phyloP scores from a whole-genome alignment of 129 eudicot genomes.

The sunflower (Helianthus annuus) region DNA sequence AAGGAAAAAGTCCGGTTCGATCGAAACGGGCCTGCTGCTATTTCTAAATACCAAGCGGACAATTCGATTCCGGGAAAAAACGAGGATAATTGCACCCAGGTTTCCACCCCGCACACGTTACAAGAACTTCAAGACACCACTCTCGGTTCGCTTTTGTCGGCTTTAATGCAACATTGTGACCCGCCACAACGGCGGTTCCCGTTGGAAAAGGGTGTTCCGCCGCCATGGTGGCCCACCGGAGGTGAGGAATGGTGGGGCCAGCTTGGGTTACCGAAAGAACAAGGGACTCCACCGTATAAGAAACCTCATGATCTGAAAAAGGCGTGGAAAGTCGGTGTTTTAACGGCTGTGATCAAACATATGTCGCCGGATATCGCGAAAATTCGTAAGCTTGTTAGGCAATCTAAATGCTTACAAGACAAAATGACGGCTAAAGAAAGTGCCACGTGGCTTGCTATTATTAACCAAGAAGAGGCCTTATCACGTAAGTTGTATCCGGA shows the following conservation, averaged over 20 bases:
- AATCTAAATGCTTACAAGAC: constrained; percentile 76
- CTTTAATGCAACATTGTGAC: constrained; percentile 74
- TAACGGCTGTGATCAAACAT: constrained; percentile 75
- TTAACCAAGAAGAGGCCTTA: constrained; percentile 59
- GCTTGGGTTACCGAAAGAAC: constrained; percentile 57
- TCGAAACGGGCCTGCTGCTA: constrained; percentile 79
- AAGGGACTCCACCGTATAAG: constrained; percentile 73
- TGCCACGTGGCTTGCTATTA: constrained; percentile 67
- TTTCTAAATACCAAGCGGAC: constrained; percentile 63
- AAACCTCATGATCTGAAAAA: constrained; percentile 79
- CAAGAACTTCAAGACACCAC: constrained; percentile 85
- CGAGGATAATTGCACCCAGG: constrained; percentile 40
- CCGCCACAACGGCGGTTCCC: constrained; percentile 84
- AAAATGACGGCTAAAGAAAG: constrained; percentile 84
- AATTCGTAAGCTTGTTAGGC: constrained; percentile 70
- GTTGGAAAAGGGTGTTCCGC: constrained; percentile 69
- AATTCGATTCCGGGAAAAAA: constrained; percentile 50
- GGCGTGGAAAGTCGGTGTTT: constrained; percentile 72
- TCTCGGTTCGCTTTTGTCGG: constrained; percentile 70
- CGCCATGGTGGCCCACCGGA: constrained; percentile 90
- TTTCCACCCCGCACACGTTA: constrained; percentile 58
- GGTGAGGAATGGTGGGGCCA: constrained; percentile 78
- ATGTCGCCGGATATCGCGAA: constrained; percentile 71
- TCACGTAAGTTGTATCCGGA: constrained; percentile 59
- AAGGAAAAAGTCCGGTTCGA: constrained; percentile 82